A percentile compares a stretch with the other conserved stretches of the same genome.
These are phyloP conservation scores for Ogataea ganodermae DNA, from an alignment of 805 yeast species.

Conservation along the genomic window DNA sequence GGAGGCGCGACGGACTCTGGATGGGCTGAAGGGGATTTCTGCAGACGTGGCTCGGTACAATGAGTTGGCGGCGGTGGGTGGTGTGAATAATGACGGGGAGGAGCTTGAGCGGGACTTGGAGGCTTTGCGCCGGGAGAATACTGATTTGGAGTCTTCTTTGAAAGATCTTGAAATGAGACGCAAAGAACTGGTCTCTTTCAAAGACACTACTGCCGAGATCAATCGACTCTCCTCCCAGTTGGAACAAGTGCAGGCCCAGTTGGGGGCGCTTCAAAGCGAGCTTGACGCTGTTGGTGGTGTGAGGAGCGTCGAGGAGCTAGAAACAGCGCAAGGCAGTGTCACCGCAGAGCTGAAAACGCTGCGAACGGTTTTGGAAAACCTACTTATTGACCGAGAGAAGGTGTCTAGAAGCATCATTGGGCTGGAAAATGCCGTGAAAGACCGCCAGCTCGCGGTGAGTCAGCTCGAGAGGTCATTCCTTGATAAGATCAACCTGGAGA, in stretches of 20 bases:
- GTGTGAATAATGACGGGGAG: neutral
- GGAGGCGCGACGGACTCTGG: slow-evolving; percentile 32
- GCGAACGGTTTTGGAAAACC: slow-evolving; percentile 37
- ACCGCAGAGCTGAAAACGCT: slow-evolving; percentile 41
- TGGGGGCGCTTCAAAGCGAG: slow-evolving; percentile 19
- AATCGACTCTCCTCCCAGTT: slow-evolving; percentile 37
- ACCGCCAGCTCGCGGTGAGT: slow-evolving; percentile 52
- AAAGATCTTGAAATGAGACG: neutral
- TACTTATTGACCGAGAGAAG: slow-evolving; percentile 46
- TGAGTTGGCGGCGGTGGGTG: slow-evolving; percentile 8
- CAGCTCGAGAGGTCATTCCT: slow-evolving; percentile 52
- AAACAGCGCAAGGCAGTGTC: slow-evolving; percentile 42
- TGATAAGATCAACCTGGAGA: slow-evolving; percentile 46
- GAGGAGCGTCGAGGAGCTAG: slow-evolving; percentile 47
- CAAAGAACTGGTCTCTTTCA: slow-evolving; percentile 1
- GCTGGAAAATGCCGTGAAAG: slow-evolving; percentile 54
- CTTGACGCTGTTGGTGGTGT: slow-evolving; percentile 21
- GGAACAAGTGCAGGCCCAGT: slow-evolving; percentile 28
- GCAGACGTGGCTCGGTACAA: slow-evolving; percentile 29
- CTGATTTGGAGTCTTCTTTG: neutral
- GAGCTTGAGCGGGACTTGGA: neutral
- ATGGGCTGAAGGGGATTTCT: slow-evolving; percentile 30
- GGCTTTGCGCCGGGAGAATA: neutral
- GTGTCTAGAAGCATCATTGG: slow-evolving; percentile 45
- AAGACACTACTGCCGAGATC: slow-evolving; percentile 38